Conservation (phyloP, 2,329 filamentous ascomycete genomes). For the Pseudocercospora crystallina region DNA sequence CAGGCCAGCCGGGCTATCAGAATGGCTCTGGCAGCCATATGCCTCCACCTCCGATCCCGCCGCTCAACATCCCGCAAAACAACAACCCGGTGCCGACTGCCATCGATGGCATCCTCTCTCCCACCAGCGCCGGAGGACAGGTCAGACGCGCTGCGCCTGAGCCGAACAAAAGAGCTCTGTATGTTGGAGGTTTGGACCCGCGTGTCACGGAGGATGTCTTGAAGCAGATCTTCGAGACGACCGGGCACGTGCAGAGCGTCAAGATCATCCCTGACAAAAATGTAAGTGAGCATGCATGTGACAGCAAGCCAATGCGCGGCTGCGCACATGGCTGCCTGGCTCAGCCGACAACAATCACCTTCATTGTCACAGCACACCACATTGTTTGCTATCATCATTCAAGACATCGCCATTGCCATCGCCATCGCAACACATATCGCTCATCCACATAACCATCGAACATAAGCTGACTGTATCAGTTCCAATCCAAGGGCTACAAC, state of each 20-base stretch:
- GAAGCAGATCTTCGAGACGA: constrained; percentile 81
- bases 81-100: constrained; percentile 92
- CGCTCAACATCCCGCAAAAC: constrained; percentile 77
- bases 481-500: constrained; percentile 91
- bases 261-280: constrained; percentile 99
- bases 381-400: constrained; percentile 6
- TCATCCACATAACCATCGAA: too few relatives aligned
- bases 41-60: constrained; percentile 83
- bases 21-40: constrained; percentile 76
- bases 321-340: constrained; percentile 16
- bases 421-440: background rate
- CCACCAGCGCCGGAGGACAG: constrained; percentile 76
- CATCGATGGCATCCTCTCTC: constrained; percentile 84
- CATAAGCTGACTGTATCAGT: constrained; percentile 32
- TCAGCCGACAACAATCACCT: constrained; percentile 3
- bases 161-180: constrained; percentile 96
- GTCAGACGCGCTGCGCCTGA: constrained; percentile 90
- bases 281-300: constrained; percentile 58
- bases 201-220: constrained; percentile 63
- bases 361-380: constrained; percentile 17
- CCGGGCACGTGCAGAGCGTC: constrained; percentile 95
- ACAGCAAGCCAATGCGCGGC: constrained; percentile 1
- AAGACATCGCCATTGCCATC: background rate
- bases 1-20: constrained; percentile 65
- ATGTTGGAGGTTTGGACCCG: constrained; percentile 87